Conservation (phyloP, 108 stramenopile genomes). For the Aurantiochytrium sp. region DNA sequence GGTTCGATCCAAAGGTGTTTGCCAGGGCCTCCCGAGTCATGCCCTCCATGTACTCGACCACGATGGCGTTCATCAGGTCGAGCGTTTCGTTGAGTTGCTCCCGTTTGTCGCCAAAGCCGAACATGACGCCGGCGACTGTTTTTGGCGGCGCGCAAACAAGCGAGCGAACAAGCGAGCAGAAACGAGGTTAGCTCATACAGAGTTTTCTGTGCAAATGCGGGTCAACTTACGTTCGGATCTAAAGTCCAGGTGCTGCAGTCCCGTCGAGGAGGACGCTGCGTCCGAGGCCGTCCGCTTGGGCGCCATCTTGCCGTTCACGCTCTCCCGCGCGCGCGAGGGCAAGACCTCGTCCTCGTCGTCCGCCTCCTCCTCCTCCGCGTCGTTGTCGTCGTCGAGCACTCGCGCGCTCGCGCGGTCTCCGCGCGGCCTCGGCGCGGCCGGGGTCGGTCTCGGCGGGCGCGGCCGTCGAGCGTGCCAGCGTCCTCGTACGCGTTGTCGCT, state of each 20-base stretch:
- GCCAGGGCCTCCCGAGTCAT: slow-evolving; percentile 21
- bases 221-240: not conserved
- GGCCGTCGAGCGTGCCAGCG: no score
- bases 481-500: no score
- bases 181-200: not conserved
- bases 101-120: slow-evolving; percentile 9
- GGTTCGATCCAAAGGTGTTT: not conserved
- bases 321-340: not conserved
- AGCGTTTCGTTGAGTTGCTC: not conserved
- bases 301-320: not conserved
- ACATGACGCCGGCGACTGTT: not conserved
- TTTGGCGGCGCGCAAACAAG: not conserved
- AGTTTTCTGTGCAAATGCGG: no score
- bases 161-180: not conserved
- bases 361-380: no score
- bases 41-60: slow-evolving; percentile 30
- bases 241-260: not conserved
- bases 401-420: no score
- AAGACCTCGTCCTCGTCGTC: no score
- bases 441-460: no score
- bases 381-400: no score
- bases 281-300: not conserved
- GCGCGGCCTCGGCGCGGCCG: no score
- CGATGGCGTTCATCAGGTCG: not conserved
- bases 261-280: no score